phyloP scores from a whole-genome alignment of 192 early-diverging fungal species.

The Pilobolus umbonatus region DNA sequence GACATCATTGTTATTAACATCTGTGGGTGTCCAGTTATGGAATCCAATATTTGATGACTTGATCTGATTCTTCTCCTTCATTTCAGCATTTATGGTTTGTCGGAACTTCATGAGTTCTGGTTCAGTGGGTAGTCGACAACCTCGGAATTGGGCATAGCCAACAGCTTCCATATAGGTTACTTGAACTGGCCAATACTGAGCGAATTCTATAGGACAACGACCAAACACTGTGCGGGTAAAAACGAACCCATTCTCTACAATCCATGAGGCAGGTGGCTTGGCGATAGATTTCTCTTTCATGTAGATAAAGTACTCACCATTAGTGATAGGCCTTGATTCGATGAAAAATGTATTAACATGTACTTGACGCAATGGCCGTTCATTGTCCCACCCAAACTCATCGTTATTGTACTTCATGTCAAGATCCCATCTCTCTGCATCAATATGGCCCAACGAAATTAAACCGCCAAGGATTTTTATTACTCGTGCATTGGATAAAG shows the following conservation, averaged over 20 bases:
- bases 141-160: conserved; percentile 57
- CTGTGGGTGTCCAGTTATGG: conserved; percentile 58
- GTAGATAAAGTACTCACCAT: conserved; percentile 69
- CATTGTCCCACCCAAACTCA: conserved; percentile 89
- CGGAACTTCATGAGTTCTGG: conserved; percentile 51
- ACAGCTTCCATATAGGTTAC: conserved; percentile 64
- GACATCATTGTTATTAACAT: conserved; percentile 26
- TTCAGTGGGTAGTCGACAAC: conserved; percentile 72
- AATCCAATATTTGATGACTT: conserved; percentile 43
- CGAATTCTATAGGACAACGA: conserved; percentile 42
- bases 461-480: conserved; percentile 1
- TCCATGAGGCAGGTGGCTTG: conserved; percentile 56
- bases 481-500: neutral
- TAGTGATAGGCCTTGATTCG: conserved; percentile 75
- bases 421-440: too few relatives aligned
- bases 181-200: conserved; percentile 67
- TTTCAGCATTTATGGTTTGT: conserved; percentile 1
- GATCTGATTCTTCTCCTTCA: neutral
- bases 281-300: conserved; percentile 25
- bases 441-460: conserved; percentile 54
- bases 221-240: conserved; percentile 67
- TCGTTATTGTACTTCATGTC: too few relatives aligned
- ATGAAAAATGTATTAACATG: conserved; percentile 51
- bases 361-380: conserved; percentile 51
- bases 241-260: conserved; percentile 9